Percentiles rank a stretch among this genome's conserved stretches.
phyloP scores from a whole-genome alignment of 305 asterid species.

The Fraxinus velutina region DNA sequence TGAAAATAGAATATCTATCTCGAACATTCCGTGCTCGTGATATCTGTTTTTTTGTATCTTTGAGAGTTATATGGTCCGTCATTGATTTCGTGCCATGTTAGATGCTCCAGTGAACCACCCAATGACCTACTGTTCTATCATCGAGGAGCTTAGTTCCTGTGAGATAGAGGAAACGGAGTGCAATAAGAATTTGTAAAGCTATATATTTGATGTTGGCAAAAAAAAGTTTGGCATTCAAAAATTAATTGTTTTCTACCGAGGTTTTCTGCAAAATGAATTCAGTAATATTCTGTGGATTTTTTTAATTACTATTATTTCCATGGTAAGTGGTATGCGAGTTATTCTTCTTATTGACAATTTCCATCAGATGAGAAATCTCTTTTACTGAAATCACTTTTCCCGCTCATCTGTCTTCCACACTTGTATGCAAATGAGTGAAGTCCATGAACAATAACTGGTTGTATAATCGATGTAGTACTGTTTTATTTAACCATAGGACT shows the following conservation, averaged over 20 bases:
- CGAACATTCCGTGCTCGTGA: neutral
- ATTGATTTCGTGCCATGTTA: neutral
- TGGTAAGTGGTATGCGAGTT: neutral
- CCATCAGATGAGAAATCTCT: neutral
- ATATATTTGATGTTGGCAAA: neutral
- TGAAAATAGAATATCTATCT: neutral
- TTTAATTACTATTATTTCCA: neutral
- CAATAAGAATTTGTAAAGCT: neutral
- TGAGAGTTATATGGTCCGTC: neutral
- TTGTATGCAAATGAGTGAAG: neutral
- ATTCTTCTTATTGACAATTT: neutral
- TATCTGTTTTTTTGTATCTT: neutral
- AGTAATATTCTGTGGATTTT: neutral
- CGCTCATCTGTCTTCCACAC: neutral
- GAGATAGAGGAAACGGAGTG: conserved; percentile 1
- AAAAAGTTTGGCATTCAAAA: neutral
- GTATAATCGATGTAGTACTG: neutral
- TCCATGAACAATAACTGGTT: neutral
- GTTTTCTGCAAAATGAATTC: neutral
- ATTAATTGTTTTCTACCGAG: neutral
- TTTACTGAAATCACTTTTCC: neutral
- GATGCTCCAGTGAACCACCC: neutral
- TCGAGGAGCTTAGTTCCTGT: neutral
- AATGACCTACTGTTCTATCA: neutral
- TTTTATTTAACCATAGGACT: neutral